Percentiles rank a stretch among this genome's conserved stretches.
These are phyloP conservation scores for Xylaria sp. DNA, from an alignment of 2,329 filamentous ascomycete species.

Conservation along the genomic window DNA sequence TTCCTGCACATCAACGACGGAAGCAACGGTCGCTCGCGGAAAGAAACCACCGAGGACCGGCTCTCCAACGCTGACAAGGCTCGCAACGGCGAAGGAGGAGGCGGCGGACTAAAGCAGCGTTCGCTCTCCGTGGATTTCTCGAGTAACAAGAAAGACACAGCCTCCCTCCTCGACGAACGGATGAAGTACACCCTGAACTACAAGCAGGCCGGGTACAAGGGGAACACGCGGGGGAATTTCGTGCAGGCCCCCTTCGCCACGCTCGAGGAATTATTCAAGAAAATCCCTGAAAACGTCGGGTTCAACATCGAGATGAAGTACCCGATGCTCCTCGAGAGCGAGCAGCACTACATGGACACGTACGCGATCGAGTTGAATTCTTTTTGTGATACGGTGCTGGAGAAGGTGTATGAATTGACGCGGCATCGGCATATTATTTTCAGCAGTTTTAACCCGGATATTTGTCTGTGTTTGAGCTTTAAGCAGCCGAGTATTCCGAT, in stretches of 20 bases:
- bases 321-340: conserved; percentile 94
- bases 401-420: conserved; percentile 86
- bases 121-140: conserved; percentile 61
- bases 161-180: conserved; percentile 73
- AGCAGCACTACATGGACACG: conserved; percentile 95
- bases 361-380: conserved; percentile 96
- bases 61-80: conserved; percentile 37
- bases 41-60: conserved; percentile 35
- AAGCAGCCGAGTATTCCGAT: conserved; percentile 98
- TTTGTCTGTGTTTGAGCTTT: conserved; percentile 91
- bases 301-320: conserved; percentile 99
- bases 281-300: conserved; percentile 80
- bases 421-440: conserved; percentile 91
- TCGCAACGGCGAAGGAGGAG: conserved; percentile 41
- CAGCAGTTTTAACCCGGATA: conserved; percentile 96
- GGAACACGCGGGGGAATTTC: conserved; percentile 89
- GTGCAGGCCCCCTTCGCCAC: conserved; percentile 97
- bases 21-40: conserved; percentile 50
- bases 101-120: conserved; percentile 49
- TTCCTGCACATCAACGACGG: conserved; percentile 84
- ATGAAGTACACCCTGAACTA: conserved; percentile 98
- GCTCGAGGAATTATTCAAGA: conserved; percentile 87
- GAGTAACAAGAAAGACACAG: conserved; percentile 45
- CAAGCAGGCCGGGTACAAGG: conserved; percentile 94
- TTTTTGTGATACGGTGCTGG: conserved; percentile 92